A percentile compares a stretch with the other conserved stretches of the same genome.
Evolutionary conservation across 306 rosid species (phyloP).

Genomic region (Mimosa bimucronata): DNA sequence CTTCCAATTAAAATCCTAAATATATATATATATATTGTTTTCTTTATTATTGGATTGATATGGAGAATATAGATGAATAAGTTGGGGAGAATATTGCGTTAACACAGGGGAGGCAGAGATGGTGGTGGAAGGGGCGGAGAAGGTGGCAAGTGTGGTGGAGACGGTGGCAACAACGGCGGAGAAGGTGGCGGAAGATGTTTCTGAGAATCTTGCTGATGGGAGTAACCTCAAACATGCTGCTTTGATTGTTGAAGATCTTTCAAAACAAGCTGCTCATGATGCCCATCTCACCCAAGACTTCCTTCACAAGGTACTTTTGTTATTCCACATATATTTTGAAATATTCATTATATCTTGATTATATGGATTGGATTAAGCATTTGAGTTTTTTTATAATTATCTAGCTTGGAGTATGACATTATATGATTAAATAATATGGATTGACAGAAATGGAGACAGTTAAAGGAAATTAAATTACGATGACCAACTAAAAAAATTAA

Average conservation of each 20-base stretch:
- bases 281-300: constrained; percentile 55
- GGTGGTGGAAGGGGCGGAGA: constrained; percentile 60
- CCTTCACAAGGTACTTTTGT: constrained; percentile 60
- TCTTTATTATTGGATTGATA: background rate
- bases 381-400: no score
- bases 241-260: constrained; percentile 47
- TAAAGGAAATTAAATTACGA: no score
- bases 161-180: constrained; percentile 55
- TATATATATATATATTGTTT: background rate
- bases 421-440: background rate
- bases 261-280: constrained; percentile 56
- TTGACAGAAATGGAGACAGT: no score
- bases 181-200: constrained; percentile 51
- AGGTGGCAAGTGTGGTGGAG: constrained; percentile 52
- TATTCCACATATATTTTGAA: no score
- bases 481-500: no score
- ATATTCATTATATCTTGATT: background rate
- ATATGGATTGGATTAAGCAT: background rate
- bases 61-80: background rate
- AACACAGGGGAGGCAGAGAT: constrained; percentile 50
- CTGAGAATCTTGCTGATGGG: constrained; percentile 53
- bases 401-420: background rate
- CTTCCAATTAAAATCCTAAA: no score
- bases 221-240: constrained; percentile 51
- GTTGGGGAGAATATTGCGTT: background rate